These are phyloP conservation scores for Boletus reticuloceps DNA, from an alignment of 768 basidiomycete species.

Conservation along the genomic window DNA sequence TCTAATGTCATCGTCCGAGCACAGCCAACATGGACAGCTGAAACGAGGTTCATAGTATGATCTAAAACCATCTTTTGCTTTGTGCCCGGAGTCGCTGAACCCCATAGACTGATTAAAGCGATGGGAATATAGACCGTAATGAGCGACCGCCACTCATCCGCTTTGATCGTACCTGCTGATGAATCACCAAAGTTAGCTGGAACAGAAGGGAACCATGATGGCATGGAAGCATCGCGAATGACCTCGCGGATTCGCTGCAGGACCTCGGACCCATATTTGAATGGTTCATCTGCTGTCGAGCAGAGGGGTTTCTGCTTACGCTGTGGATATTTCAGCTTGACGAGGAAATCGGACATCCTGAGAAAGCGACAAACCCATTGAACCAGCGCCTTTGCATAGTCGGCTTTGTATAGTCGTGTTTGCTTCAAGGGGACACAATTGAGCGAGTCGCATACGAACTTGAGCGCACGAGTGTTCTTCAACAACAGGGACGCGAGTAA, in stretches of 20 bases:
- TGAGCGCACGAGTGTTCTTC: background rate
- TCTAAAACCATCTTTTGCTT: background rate
- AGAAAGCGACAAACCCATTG: background rate
- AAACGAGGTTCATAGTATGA: slow-evolving; percentile 31
- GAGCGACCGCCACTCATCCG: background rate
- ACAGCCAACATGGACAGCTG: slow-evolving; percentile 23
- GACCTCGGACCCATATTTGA: background rate
- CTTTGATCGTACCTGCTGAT: background rate
- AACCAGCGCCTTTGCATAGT: background rate
- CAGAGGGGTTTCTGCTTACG: too few relatives aligned
- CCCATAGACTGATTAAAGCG: background rate
- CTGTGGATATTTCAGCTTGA: too few relatives aligned
- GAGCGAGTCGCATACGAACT: background rate
- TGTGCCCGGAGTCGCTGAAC: background rate
- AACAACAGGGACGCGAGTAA: background rate
- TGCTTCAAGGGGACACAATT: background rate
- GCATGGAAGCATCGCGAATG: background rate
- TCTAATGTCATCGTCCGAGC: slow-evolving; percentile 6
- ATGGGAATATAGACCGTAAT: background rate
- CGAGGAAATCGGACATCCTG: too few relatives aligned
- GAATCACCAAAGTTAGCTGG: background rate
- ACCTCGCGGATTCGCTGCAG: background rate
- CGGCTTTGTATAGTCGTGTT: background rate
- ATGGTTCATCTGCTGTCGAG: background rate
- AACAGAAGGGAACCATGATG: background rate